Evolutionary conservation across 2,329 filamentous ascomycete genomes (phyloP), one percentile per base, ranked within the genome.

Genomic region (Alternaria viburni): DNA sequence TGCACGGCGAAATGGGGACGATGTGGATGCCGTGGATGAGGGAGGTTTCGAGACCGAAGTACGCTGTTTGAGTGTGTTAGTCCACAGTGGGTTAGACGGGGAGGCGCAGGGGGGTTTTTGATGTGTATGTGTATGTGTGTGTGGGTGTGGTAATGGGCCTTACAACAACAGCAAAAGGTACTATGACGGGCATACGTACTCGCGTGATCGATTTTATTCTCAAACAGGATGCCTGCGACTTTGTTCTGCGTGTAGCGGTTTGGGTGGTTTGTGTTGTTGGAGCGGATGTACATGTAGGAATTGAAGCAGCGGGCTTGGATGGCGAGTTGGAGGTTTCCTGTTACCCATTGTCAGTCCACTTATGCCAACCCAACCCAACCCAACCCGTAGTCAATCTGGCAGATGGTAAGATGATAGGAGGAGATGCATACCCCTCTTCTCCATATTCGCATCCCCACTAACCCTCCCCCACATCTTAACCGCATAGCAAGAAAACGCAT

Each of bases 151-250:
- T 36, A 15, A 36, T n/a, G 32, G 15, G 15, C 15, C 32, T 44
- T 56, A 56, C 51, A 58, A 12, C 59, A 58, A 23, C 30, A 44
- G 17, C 54, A 57, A 41, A 59, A 63, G 36, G 93, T 91, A 15
- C 82, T 47, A 23, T 93, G 91, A n/a, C 81, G 25, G 15, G 91
- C 19, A 47, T 62, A 92, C 81, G 92, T 97, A 9, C 94, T 97
- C 4, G 91, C 91, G 80, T 97, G 93, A 78, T 98, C 93, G 57
- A 93, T 87, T 81, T 98, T 98, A 83, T 97, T 97, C 81, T 98
- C 95, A 74, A 97, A 98, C 9, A 97, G 77, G 3, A 89, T 88
- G 15, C 87, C 87, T 1, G 85, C 84, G 7, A 87, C 84, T 80
- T 91, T 93, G 84, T 98, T 98, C 45, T 84, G 87, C 66, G 92